phyloP scores from a whole-genome alignment of 2,329 filamentous ascomycete species.

The Amphichorda felina region DNA sequence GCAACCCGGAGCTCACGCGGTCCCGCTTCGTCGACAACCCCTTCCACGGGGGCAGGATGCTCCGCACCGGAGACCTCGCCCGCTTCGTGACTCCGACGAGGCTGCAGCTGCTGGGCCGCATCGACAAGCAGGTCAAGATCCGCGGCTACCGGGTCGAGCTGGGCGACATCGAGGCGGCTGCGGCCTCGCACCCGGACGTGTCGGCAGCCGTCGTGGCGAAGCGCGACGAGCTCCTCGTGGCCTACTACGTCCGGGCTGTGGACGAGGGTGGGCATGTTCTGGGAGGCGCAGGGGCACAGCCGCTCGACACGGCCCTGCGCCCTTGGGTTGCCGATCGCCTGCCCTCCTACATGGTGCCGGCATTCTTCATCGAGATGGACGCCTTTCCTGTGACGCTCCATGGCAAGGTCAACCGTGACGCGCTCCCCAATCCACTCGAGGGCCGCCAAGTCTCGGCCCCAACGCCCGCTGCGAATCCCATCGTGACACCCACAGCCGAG shows the following conservation, averaged over 20 bases:
- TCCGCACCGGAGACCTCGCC: slow-evolving; percentile 10
- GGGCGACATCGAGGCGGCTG: slow-evolving; percentile 9
- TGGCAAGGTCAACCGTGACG: slow-evolving; percentile 8
- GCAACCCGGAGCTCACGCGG: slow-evolving; percentile 6
- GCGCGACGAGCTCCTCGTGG: slow-evolving; percentile 6
- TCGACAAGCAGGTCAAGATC: slow-evolving; percentile 11
- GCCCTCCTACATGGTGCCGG: too few species aligned
- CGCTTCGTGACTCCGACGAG: slow-evolving; percentile 5
- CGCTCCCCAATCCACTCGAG: slow-evolving; percentile 7
- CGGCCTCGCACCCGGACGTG: slow-evolving; percentile 4
- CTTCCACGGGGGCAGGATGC: slow-evolving; percentile 6
- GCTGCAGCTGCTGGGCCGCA: slow-evolving; percentile 9
- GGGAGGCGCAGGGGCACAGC: slow-evolving; percentile 4
- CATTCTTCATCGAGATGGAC: too few species aligned
- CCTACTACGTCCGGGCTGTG: slow-evolving; percentile 5
- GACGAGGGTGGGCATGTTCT: neutral
- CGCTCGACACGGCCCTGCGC: slow-evolving; percentile 7
- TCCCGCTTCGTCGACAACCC: slow-evolving; percentile 5
- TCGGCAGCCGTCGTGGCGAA: slow-evolving; percentile 5
- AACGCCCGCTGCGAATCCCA: neutral
- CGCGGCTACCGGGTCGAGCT: slow-evolving; percentile 10
- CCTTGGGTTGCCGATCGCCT: too few species aligned
- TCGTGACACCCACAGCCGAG: neutral
- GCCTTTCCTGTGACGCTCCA: slow-evolving; percentile 7
- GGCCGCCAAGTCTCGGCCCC: too few species aligned